Base-by-base conservation (phyloP, 2,329 filamentous ascomycete genomes). In the Phaeosphaeriaceae sp. region DNA sequence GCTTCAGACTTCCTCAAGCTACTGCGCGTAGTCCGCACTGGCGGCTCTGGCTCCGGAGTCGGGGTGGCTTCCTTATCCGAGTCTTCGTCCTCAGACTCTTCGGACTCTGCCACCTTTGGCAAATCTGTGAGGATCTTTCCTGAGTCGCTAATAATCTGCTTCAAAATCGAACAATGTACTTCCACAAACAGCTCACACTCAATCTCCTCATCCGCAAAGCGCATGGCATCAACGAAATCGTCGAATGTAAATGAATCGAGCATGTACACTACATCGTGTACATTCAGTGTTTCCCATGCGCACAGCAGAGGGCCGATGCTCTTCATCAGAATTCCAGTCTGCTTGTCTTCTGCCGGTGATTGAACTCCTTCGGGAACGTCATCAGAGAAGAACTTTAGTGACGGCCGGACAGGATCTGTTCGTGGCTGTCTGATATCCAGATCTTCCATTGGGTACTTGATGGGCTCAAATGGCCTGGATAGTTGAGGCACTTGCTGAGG, bases 211-310 rank as follows among this genome's bases (percentile, higher is more conserved):
- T 86, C 91, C 0, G 88, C 83, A 49, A 92, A 87, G 40, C 87
- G 83, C 80, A 99, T 86, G 0, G 92, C 88, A 69, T 97, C 89
- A 4, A 96, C 81, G 64, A 92, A 97, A 71, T 99, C 94, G 70
- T 99, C 94, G 65, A 97, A 95, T 0, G 93, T 97, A 68, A 99
- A 99, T 0, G 93, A 97, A 72, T 99, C 94, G 20, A 99, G 81
- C 66, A 90, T 85, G 68, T 96, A 96, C 15, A 97, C 88, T 66
- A 96, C 91, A 67, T 92, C 96, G 69, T 97, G 97, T n/a, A 99
- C 93, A 65, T 97, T 99, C 28, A 99, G 81, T 0, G 92, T 97
- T 63, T 97, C 92, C 94, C 94, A 99, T 0, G 90, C 90, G 74
- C 97, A 93, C 18, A 99, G 76, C 13, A 97, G 77, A 2, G 86